These are phyloP conservation scores for Coemansia sp. DNA, from an alignment of 192 early-diverging fungal genomes.

Conservation along the genomic window DNA sequence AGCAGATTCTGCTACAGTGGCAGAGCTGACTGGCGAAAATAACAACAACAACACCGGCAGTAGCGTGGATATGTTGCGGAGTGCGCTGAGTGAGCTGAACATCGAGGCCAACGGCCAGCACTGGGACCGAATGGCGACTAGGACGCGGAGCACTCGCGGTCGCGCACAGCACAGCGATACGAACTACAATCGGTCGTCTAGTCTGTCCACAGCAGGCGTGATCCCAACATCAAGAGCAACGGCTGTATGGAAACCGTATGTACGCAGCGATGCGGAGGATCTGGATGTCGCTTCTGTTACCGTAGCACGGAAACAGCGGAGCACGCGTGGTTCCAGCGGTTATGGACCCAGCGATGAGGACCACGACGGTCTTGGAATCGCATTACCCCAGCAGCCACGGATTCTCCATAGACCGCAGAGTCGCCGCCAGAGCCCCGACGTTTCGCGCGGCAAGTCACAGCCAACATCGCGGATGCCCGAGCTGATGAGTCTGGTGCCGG, in stretches of 20 bases:
- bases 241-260: slow-evolving; percentile 8
- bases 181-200: background rate
- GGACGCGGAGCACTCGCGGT: background rate
- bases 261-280: slow-evolving; percentile 28
- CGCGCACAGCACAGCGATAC: background rate
- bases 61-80: slow-evolving; percentile 20
- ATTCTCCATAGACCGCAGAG: background rate
- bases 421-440: background rate
- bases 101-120: slow-evolving; percentile 13
- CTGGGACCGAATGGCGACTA: background rate
- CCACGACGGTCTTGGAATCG: background rate
- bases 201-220: background rate
- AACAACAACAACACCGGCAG: background rate
- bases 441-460: slow-evolving; percentile 38
- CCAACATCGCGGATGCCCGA: slow-evolving; percentile 16
- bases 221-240: background rate
- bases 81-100: slow-evolving; percentile 25
- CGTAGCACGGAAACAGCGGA: slow-evolving; percentile 4
- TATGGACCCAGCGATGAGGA: background rate
- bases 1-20: background rate
- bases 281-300: slow-evolving; percentile 25
- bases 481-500: slow-evolving; percentile 4
- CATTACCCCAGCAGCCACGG: background rate
- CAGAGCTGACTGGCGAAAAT: background rate
- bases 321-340: background rate